Evolutionary conservation across 164 flowering plant species (phyloP).

Genomic region (Nelumbo lutea): DNA sequence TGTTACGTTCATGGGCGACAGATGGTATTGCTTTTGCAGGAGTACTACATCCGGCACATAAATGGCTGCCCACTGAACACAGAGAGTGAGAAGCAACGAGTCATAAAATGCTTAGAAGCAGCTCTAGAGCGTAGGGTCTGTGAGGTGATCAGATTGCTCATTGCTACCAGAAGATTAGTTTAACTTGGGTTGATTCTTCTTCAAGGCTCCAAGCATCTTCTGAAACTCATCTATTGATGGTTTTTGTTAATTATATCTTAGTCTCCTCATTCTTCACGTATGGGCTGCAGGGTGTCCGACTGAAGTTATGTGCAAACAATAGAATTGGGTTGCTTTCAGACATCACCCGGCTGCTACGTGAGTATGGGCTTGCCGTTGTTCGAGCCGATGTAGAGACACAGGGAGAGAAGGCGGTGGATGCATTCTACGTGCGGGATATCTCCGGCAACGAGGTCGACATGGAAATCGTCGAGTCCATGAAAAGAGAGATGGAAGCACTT

Average conservation of each 20-base stretch:
- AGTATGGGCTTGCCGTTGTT: constrained; percentile 55
- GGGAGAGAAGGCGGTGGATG: constrained; percentile 51
- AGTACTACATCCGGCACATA: constrained; percentile 58
- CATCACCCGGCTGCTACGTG: constrained; percentile 58
- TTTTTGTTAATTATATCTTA: too few species aligned
- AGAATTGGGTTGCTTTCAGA: constrained; percentile 68
- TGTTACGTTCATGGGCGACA: too few species aligned
- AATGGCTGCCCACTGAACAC: constrained; percentile 49
- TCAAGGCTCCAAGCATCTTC: too few species aligned
- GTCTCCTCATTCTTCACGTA: too few species aligned
- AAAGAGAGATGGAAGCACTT: constrained; percentile 53
- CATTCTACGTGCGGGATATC: constrained; percentile 59
- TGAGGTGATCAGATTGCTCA: constrained; percentile 33
- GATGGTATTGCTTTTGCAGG: constrained; percentile 29
- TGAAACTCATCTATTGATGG: background rate
- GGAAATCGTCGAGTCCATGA: constrained; percentile 50
- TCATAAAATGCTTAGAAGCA: constrained; percentile 64
- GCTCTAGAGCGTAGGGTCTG: constrained; percentile 74
- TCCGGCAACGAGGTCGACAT: constrained; percentile 58
- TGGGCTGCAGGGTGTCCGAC: constrained; percentile 44
- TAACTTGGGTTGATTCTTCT: too few species aligned
- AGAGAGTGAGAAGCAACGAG: constrained; percentile 45
- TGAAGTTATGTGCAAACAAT: constrained; percentile 54
- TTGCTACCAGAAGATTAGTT: too few species aligned
- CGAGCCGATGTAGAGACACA: constrained; percentile 66